phyloP scores from a whole-genome alignment of 176 grass and related monocot species.

The Eragrostis nindensis region DNA sequence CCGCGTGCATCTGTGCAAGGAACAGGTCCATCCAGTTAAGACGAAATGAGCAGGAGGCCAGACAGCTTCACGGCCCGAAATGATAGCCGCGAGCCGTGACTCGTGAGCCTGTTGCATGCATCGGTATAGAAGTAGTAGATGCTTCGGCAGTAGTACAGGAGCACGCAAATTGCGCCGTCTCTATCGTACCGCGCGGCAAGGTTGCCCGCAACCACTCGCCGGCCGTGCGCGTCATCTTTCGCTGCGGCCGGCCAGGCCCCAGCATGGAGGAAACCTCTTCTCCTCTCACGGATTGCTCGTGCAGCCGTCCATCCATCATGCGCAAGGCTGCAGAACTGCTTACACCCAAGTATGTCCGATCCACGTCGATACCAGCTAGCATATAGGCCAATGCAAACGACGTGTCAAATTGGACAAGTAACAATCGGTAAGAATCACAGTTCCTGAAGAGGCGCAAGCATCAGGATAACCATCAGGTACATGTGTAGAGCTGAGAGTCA shows the following conservation, averaged over 20 bases:
- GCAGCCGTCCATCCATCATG: not conserved
- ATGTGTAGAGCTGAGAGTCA: not conserved
- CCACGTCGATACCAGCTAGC: too few relatives aligned
- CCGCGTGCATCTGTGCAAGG: not conserved
- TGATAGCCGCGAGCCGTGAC: slow-evolving; percentile 10
- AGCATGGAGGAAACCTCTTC: too few relatives aligned
- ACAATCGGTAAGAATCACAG: too few relatives aligned
- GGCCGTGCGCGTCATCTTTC: not conserved
- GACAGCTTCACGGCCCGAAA: not conserved
- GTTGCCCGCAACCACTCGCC: too few relatives aligned
- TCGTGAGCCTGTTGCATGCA: slow-evolving; percentile 1
- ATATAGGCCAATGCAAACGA: too few relatives aligned
- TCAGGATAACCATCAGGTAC: too few relatives aligned
- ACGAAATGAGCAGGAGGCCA: not conserved
- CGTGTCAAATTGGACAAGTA: too few relatives aligned
- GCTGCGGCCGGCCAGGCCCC: too few relatives aligned
- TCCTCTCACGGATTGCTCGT: not conserved
- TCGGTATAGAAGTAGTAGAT: not conserved
- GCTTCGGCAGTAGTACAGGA: too few relatives aligned
- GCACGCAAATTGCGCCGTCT: slow-evolving; percentile 8
- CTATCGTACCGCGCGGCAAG: not conserved
- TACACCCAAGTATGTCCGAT: too few relatives aligned
- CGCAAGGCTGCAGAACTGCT: not conserved
- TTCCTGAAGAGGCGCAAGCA: not conserved
- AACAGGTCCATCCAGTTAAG: not conserved